Conservation (phyloP, 2,329 filamentous ascomycete species). For the Trichoderma afroharzianum region DNA sequence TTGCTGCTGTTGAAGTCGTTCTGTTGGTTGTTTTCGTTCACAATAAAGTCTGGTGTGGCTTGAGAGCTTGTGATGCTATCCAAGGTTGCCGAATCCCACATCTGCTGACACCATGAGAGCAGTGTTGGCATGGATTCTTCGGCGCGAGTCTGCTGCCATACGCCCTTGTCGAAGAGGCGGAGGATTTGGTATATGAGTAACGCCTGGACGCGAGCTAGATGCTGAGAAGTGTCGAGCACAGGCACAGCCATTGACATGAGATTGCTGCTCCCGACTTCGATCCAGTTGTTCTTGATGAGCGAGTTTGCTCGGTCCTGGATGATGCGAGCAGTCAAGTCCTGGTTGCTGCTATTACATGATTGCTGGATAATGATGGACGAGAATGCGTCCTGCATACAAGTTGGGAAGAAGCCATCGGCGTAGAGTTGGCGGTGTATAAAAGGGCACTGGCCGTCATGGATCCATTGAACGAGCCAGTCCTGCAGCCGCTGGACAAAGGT, state of each 20-base stretch:
- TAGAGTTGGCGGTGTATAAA: background rate
- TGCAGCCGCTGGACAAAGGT: background rate
- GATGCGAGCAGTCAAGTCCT: background rate
- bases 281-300: background rate
- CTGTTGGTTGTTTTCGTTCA: background rate
- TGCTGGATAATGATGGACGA: background rate
- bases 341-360: background rate
- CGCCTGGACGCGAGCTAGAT: background rate
- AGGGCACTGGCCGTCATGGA: background rate
- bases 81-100: background rate
- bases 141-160: background rate
- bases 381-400: background rate
- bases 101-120: background rate
- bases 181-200: background rate
- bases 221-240: background rate
- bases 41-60: background rate
- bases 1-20: background rate
- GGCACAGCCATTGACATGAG: background rate
- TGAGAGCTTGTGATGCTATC: background rate
- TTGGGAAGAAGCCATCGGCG: background rate
- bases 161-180: background rate
- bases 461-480: background rate
- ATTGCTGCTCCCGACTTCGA: background rate
- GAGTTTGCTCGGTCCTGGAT: background rate
- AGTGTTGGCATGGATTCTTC: background rate